These are phyloP conservation scores for Eucalyptus pauciflora DNA, from an alignment of 345 rosid genomes.

Conservation along the genomic window DNA sequence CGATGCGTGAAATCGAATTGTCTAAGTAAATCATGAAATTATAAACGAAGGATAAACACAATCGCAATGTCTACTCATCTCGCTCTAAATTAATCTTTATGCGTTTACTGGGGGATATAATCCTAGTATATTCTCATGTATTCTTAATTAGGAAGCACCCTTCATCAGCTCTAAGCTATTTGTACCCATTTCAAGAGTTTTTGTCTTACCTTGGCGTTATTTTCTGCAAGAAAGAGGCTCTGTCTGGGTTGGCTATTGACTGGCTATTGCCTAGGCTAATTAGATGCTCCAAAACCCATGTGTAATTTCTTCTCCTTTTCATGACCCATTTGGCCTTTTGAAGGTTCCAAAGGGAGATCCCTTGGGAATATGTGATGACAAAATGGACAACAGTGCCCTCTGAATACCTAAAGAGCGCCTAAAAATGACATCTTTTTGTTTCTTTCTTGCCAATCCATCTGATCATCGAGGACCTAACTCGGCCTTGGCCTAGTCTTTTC, in stretches of 20 bases:
- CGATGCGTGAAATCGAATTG: fast-evolving
- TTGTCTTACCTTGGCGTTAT: not conserved
- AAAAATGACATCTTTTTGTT: not conserved
- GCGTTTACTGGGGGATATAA: not conserved
- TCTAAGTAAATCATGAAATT: not conserved
- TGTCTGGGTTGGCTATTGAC: not conserved
- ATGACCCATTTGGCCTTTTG: not conserved
- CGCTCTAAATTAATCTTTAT: not conserved
- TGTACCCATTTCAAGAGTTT: not conserved
- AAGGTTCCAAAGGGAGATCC: not conserved
- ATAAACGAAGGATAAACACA: not conserved
- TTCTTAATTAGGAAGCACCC: not conserved
- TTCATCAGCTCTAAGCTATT: not conserved
- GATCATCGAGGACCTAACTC: not conserved
- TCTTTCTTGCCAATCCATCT: not conserved
- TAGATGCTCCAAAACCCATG: not conserved
- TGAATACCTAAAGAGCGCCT: not conserved
- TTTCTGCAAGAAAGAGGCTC: not conserved
- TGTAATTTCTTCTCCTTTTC: not conserved
- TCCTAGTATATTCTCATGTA: not conserved
- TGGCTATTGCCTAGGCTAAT: not conserved
- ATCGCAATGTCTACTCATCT: not conserved
- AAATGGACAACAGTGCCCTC: not conserved
- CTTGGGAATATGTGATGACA: not conserved
- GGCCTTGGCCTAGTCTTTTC: not conserved